A percentile compares a stretch with the other conserved stretches of the same genome.
These are phyloP conservation scores for Neonectria magnoliae DNA, from an alignment of 2,329 filamentous ascomycete species.

Conservation along the genomic window DNA sequence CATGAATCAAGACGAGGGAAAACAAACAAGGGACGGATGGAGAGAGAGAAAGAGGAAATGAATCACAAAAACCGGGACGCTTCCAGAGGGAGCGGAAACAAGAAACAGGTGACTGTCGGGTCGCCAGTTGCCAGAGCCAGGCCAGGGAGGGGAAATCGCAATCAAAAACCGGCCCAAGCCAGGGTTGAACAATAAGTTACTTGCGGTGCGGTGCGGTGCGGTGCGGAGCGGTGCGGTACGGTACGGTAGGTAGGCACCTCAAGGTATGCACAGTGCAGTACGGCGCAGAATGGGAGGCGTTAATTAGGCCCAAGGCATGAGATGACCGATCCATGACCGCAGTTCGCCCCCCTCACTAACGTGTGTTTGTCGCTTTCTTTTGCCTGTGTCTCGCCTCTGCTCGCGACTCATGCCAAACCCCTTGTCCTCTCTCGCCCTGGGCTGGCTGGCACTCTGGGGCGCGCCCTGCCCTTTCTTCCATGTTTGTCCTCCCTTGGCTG, in stretches of 20 bases:
- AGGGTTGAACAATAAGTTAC: slow-evolving; percentile 30
- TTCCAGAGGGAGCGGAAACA: slow-evolving; percentile 36
- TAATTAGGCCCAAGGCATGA: slow-evolving; percentile 26
- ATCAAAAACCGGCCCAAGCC: slow-evolving; percentile 38
- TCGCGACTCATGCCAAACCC: neutral
- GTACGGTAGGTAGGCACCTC: too few species aligned
- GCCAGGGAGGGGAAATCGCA: slow-evolving; percentile 42
- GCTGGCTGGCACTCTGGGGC: too few species aligned
- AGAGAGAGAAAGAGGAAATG: slow-evolving; percentile 16
- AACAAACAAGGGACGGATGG: neutral
- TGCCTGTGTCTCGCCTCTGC: neutral
- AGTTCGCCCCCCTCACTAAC: slow-evolving; percentile 23
- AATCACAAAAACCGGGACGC: slow-evolving; percentile 24
- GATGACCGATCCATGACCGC: slow-evolving; percentile 3
- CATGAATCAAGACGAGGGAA: neutral
- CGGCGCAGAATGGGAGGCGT: slow-evolving; percentile 34
- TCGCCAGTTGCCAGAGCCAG: slow-evolving; percentile 19
- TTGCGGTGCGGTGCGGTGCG: too few species aligned
- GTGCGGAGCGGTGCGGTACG: too few species aligned
- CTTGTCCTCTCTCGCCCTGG: neutral
- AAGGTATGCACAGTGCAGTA: neutral
- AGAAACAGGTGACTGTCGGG: slow-evolving; percentile 39
- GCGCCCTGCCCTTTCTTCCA: too few species aligned
- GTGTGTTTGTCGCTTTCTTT: neutral
- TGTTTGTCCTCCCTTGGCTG: neutral